Evolutionary conservation across 495 filamentous ascomycete species (phyloP), one percentile per base, ranked within the genome.

Genomic region (Trichoderma gamsii): DNA sequence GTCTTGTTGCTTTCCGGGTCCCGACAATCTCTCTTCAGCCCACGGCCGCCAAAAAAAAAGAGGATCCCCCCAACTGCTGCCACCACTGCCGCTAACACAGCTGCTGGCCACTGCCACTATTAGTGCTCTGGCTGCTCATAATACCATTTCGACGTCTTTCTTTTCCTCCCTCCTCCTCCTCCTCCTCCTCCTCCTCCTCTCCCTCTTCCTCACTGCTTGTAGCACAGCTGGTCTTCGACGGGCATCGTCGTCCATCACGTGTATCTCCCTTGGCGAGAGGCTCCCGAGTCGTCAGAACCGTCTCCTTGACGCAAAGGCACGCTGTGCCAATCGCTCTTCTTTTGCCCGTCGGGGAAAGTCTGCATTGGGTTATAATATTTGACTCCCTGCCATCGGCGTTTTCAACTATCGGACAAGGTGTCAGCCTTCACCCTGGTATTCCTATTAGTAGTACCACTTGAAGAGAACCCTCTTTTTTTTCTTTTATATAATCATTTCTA

Each of bases 11-110:
- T 61, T 61, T 61, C 56, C 56, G 56, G 25, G 56, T 29, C 56
- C 56, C 56, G 56, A 61, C 27, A 61, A 61, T 61, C 56, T 61
- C 56, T 61, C 56, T 61, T 61, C 56, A 61, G 56, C 25, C 25
- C 56, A 61, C 23, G 23, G 1, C 56, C n/a, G n/a, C 13, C 13
- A 49, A 49, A 49, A 46, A 29, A 29, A 29, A 11, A 61, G 56
- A 61, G 25, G 56, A 23, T 61, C 27, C 56, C 11, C 11, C 29
- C 29, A 29, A 11, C 15, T 61, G 56, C 23, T 32, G 35, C 35
- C 35, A 38, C 35, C 29, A 29, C 29, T 29, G 29, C 29, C 29
- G 29, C 29, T 29, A 29, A 1, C 4, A 29, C 29, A 29, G 29
- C 29, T 56, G n/a, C 51, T 56, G 23, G 18, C 44, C 21, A 23